Evolutionary conservation across 2,329 filamentous ascomycete genomes (phyloP), one percentile per base, ranked within the genome.

Genomic region (Monascus ruber): DNA sequence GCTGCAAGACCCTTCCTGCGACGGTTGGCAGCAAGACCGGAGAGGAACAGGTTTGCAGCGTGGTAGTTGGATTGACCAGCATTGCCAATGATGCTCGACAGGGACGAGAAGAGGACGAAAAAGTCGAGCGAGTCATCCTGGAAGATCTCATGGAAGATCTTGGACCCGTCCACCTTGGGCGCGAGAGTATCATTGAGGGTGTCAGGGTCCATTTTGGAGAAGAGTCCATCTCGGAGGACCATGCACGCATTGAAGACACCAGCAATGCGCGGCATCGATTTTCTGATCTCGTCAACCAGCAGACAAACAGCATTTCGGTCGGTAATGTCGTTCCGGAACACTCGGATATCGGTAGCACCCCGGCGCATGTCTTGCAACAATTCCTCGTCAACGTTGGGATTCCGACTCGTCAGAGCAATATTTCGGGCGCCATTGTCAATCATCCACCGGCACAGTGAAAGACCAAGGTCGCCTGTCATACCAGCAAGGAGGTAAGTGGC

Each of bases 81-180:
- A 33, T 47, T 46, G 6, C 48, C 47, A 1, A 32, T 25, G 1
- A 41, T n/a, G n/a, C 35, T 36, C 4, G 44, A 24, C 5, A 42
- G 5, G 5, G 48, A 52, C 2, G 39, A 38, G 25, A 47, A 42
- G 10, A 53, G 26, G 25, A 54, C 34, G 31, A 52, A 54, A 36
- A 52, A 52, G 25, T 52, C 49, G 2, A 52, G 27, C 33, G 45
- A 33, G 1, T 43, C 5, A 24, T 45, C 34, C 2, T 39, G 31
- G 35, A 47, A 52, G 3, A 53, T 25, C 25, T 47, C 39, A 27
- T 54, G 42, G n/a, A 55, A 41, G 27, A 42, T 37, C 2, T 35
- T 33, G 11, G 40, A 56, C 1, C 68, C 68, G 4, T 59, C 43
- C 2, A 69, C 60, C 47, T 69, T 70, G 5, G 66, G 66, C 0